Evolutionary conservation across 1,284 basidiomycete species (phyloP), one percentile per base, ranked within the genome.

Genomic region (Phaffia rhodozyma): DNA sequence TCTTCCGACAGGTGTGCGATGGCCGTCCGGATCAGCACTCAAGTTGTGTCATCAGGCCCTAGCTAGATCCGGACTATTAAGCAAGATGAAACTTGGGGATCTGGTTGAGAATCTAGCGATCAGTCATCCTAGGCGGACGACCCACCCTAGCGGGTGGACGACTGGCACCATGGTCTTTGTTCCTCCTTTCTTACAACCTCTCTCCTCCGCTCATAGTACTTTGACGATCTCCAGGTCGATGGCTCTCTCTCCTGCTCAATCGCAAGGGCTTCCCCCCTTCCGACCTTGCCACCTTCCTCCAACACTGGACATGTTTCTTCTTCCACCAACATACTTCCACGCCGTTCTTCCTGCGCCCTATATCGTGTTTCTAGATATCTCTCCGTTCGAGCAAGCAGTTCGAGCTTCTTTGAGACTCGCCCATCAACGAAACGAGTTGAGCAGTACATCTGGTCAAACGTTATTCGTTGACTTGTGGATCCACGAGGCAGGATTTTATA

Each of bases 311-410:
- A 73, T 71, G 9, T 74, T 77, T 66, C 59, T 70, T n/a, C 61
- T 76, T 9, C 72, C 75, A 21, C 76, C 76, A n/a, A 72, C 73
- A 0, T 76, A 76, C 68, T 76, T 75, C 65, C 72, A 75, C 66
- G 71, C 74, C 7, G 72, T 76, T 64, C 69, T 77, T 5, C 71
- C 75, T 0, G 56, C 68, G 3, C 74, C 75, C 25, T 73, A 75
- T 65, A 71, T 77, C 58, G 58, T 77, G 58, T 72, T 71, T 66
- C 72, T 76, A 64, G 72, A 76, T 65, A 70, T 77, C 48, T 65
- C 68, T 13, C 75, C 74, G 23, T 77, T 70, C 62, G 73, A 70
- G 1, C 58, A 68, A n/a, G 68, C 69, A 55, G 72, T 72, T 5
- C 59, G 71, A 52, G 49, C 66, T 27, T 70, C 72, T 4, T 55